These are phyloP conservation scores for Exophiala dermatitidis DNA, from an alignment of 2,329 filamentous ascomycete species.

Conservation along the genomic window DNA sequence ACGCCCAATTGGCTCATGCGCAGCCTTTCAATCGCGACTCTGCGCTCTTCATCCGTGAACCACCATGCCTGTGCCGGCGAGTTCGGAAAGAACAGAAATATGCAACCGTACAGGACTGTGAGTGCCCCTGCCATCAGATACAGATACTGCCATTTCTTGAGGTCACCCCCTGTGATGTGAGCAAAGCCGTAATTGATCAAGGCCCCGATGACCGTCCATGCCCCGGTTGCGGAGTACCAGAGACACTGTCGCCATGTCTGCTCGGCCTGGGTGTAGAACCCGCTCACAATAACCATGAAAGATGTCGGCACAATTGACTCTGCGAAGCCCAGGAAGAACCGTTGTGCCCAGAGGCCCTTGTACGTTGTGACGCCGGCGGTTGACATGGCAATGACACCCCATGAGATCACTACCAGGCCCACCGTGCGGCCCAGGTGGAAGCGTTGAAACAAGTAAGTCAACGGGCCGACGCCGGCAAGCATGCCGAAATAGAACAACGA, in stretches of 20 bases:
- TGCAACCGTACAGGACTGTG: constrained; percentile 57
- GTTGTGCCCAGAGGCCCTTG: constrained; percentile 58
- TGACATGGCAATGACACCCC: constrained; percentile 60
- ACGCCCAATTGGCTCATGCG: constrained; percentile 58
- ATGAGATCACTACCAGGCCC: constrained; percentile 56
- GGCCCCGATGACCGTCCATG: constrained; percentile 57
- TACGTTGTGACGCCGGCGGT: constrained; percentile 60
- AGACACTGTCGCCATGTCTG: constrained; percentile 58
- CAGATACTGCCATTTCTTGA: constrained; percentile 63
- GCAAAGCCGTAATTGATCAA: constrained; percentile 62
- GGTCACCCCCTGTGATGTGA: constrained; percentile 49
- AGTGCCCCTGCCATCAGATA: constrained; percentile 59
- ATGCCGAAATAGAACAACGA: constrained; percentile 61
- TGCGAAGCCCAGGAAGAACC: constrained; percentile 56
- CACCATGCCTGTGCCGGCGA: constrained; percentile 65
- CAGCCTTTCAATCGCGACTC: constrained; percentile 58
- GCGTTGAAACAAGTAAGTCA: constrained; percentile 63
- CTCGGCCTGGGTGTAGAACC: constrained; percentile 59
- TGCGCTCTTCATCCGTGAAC: constrained; percentile 53
- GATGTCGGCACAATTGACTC: constrained; percentile 60
- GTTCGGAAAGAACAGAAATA: constrained; percentile 60
- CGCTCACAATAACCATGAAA: constrained; percentile 58
- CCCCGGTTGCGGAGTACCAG: constrained; percentile 56
- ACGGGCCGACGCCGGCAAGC: constrained; percentile 65
- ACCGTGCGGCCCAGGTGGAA: constrained; percentile 60